Conservation (phyloP, 2,329 filamentous ascomycete species). For the Epichloe typhina region DNA sequence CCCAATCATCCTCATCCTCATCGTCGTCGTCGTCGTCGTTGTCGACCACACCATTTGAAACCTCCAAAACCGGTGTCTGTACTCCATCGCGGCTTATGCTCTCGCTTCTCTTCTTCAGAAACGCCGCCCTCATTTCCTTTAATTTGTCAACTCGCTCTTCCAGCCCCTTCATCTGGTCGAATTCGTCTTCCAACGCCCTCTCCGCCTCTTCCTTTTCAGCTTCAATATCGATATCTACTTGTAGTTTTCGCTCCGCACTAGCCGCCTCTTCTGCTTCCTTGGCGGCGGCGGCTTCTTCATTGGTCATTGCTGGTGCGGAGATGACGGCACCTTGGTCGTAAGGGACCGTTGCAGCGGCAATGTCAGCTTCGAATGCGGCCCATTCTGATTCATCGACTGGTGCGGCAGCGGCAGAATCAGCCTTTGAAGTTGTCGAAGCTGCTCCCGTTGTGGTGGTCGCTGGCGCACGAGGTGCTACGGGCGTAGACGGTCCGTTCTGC, state of each 20-base stretch:
- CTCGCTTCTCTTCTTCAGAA: constrained; percentile 31
- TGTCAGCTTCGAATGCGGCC: constrained; percentile 77
- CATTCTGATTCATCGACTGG: constrained; percentile 62
- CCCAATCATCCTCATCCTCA: constrained; percentile 41
- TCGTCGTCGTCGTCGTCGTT: constrained; percentile 30
- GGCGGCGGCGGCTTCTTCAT: constrained; percentile 46
- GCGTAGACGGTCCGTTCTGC: constrained; percentile 5
- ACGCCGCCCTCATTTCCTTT: constrained; percentile 57
- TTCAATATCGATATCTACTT: constrained; percentile 41
- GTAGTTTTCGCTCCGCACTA: constrained; percentile 37
- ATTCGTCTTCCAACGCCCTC: constrained; percentile 60
- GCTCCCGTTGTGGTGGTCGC: constrained; percentile 4
- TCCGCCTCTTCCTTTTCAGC: constrained; percentile 67
- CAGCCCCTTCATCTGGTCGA: constrained; percentile 71
- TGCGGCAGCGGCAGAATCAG: constrained; percentile 6
- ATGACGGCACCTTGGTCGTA: constrained; percentile 44
- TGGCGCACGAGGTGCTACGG: constrained; percentile 18
- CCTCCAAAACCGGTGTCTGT: constrained; percentile 14
- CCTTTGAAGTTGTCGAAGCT: constrained; percentile 2
- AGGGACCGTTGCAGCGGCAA: constrained; percentile 36
- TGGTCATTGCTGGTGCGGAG: constrained; percentile 53
- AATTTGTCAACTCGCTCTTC: constrained; percentile 57
- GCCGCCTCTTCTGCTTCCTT: constrained; percentile 38
- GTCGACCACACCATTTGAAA: constrained; percentile 10
- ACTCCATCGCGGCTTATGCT: constrained; percentile 15